Percentiles rank a stretch among this genome's conserved stretches.
These are phyloP conservation scores for Maudiozyma pseudohumilis DNA, from an alignment of 805 yeast species.

Conservation along the genomic window DNA sequence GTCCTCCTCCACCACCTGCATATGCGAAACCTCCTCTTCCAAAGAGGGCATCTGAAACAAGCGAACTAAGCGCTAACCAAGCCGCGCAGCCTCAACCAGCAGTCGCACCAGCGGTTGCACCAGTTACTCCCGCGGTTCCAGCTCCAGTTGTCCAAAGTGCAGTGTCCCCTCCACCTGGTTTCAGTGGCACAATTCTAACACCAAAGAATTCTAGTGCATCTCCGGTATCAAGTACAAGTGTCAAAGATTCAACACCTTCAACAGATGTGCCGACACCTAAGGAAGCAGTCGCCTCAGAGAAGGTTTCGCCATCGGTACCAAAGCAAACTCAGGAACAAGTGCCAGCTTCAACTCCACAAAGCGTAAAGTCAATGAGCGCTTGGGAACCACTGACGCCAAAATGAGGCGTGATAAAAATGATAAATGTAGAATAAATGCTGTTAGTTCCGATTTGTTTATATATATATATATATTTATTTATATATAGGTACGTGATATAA, in stretches of 20 bases:
- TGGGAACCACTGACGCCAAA: slow-evolving; percentile 16
- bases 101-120: not conserved
- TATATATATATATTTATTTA: too few relatives aligned
- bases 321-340: not conserved
- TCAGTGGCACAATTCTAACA: slow-evolving; percentile 25
- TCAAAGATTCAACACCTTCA: not conserved
- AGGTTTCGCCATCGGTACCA: not conserved
- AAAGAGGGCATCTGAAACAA: not conserved
- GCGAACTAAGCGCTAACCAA: too few relatives aligned
- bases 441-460: too few relatives aligned
- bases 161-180: slow-evolving; percentile 31
- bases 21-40: not conserved
- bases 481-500: not conserved
- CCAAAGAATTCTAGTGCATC: slow-evolving; percentile 22
- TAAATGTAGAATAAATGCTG: too few relatives aligned
- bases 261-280: not conserved
- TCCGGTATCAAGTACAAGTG: slow-evolving; percentile 1
- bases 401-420: too few relatives aligned
- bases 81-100: too few relatives aligned
- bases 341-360: not conserved
- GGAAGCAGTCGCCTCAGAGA: not conserved
- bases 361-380: slow-evolving; percentile 7
- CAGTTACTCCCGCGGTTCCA: not conserved
- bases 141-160: not conserved
- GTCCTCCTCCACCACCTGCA: slow-evolving; percentile 19